Conservation (phyloP, 2,329 filamentous ascomycete species). For the Triangularia setosa region DNA sequence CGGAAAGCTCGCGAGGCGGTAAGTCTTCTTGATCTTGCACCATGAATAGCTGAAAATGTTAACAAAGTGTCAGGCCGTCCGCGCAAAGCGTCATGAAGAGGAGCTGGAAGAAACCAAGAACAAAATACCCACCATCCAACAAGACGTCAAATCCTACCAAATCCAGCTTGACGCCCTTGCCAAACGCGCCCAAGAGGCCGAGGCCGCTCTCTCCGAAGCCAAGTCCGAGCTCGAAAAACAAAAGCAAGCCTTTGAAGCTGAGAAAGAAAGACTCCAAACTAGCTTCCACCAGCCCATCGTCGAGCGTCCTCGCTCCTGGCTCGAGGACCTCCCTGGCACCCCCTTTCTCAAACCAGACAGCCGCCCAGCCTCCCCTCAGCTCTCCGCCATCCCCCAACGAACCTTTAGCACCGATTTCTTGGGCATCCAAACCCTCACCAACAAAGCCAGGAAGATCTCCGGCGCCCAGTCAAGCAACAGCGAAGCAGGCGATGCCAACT, state of each 20-base stretch:
- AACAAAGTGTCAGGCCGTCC: slow-evolving; percentile 49
- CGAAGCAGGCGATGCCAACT: slow-evolving; percentile 34
- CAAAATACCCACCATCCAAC: slow-evolving; percentile 59
- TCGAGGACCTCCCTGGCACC: slow-evolving; percentile 44
- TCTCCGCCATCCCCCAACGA: slow-evolving; percentile 43
- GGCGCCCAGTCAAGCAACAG: slow-evolving; percentile 48
- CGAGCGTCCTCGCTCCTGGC: slow-evolving; percentile 46
- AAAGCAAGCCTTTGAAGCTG: slow-evolving; percentile 37
- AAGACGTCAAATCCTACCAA: slow-evolving; percentile 59
- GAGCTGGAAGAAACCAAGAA: slow-evolving; percentile 70
- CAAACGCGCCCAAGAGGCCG: slow-evolving; percentile 60
- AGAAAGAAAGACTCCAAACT: slow-evolving; percentile 35
- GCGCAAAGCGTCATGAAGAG: slow-evolving; percentile 68
- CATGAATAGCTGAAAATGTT: slow-evolving; percentile 21
- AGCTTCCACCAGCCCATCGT: slow-evolving; percentile 29
- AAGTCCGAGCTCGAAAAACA: slow-evolving; percentile 49
- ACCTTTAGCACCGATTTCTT: slow-evolving; percentile 54
- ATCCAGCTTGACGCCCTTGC: slow-evolving; percentile 59
- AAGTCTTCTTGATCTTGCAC: slow-evolving; percentile 34
- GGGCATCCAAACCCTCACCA: slow-evolving; percentile 41
- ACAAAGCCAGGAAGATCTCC: slow-evolving; percentile 43
- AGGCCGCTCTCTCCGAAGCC: slow-evolving; percentile 59
- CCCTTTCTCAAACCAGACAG: slow-evolving; percentile 44
- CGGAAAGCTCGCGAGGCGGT: slow-evolving; percentile 85
- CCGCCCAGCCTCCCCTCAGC: slow-evolving; percentile 51